Evolutionary conservation across 306 rosid species (phyloP).

Genomic region (Canavalia gladiata): DNA sequence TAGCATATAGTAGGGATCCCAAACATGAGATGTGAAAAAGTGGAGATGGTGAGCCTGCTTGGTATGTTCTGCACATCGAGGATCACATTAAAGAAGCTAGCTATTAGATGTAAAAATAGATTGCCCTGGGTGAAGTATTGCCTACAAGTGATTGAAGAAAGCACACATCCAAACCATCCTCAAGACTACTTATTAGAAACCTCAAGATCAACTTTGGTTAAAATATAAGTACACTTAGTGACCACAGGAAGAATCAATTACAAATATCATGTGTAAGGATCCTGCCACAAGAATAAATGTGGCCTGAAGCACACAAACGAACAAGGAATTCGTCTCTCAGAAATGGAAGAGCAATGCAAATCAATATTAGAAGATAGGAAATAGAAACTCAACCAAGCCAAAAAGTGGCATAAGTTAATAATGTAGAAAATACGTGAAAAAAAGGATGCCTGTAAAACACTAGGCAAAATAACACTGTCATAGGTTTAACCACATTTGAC

Average conservation of each 20-base stretch:
- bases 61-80: conserved; percentile 5
- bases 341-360: conserved; percentile 17
- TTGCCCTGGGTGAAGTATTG: background rate
- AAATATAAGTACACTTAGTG: background rate
- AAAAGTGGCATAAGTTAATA: conserved; percentile 1
- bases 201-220: conserved; percentile 2
- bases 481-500: conserved; percentile 12
- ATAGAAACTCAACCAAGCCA: conserved; percentile 34
- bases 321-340: background rate
- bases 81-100: conserved; percentile 6
- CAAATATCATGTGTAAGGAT: background rate
- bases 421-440: background rate
- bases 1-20: conserved; percentile 7
- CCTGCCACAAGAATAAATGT: conserved; percentile 34
- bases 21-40: conserved; percentile 14
- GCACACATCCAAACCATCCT: conserved; percentile 26
- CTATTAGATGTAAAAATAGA: background rate
- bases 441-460: conserved; percentile 4
- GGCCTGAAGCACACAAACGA: background rate
- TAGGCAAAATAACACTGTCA: conserved; percentile 24
- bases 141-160: conserved; percentile 14
- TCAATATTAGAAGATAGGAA: conserved; percentile 23
- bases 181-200: conserved; percentile 18
- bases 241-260: background rate
- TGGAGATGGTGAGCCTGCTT: conserved; percentile 1